Evolutionary conservation across 805 yeast genomes (phyloP).

Genomic region (Schwanniomyces sp.): DNA sequence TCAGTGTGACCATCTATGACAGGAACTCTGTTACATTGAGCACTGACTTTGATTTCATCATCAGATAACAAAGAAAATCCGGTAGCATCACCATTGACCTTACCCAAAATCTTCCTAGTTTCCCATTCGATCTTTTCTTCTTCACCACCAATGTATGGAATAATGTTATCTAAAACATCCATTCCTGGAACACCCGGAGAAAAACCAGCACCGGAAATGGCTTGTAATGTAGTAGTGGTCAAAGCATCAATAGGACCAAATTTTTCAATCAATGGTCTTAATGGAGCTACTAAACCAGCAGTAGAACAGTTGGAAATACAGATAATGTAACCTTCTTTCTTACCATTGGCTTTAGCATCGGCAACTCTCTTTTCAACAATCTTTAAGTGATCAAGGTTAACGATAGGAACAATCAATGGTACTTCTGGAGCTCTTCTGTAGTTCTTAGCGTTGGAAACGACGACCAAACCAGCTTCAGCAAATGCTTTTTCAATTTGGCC

Average conservation of each 20-base stretch:
- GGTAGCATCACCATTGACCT: slow-evolving; percentile 48
- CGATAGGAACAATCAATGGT: slow-evolving; percentile 93
- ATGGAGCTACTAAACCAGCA: slow-evolving; percentile 95
- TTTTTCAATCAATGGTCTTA: slow-evolving; percentile 85
- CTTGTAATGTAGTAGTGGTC: slow-evolving; percentile 91
- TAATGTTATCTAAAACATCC: slow-evolving; percentile 90
- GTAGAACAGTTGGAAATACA: slow-evolving; percentile 99
- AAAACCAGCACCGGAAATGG: slow-evolving; percentile 97
- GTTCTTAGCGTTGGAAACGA: slow-evolving; percentile 94
- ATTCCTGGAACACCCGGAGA: slow-evolving; percentile 97
- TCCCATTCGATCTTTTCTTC: slow-evolving; percentile 99
- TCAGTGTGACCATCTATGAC: slow-evolving; percentile 98
- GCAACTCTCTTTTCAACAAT: slow-evolving; percentile 61
- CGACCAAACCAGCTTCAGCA: slow-evolving; percentile 75
- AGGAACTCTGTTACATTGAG: slow-evolving; percentile 96
- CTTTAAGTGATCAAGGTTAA: slow-evolving; percentile 86
- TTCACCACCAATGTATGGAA: slow-evolving; percentile 94
- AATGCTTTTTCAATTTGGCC: slow-evolving; percentile 89
- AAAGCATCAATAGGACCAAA: slow-evolving; percentile 90
- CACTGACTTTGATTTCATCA: slow-evolving; percentile 81
- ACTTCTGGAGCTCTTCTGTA: slow-evolving; percentile 85
- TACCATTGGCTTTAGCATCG: slow-evolving; percentile 55
- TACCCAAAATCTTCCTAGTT: slow-evolving; percentile 90
- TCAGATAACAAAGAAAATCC: slow-evolving; percentile 60
- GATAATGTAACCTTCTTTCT: slow-evolving; percentile 77